Conservation (phyloP, 2,329 filamentous ascomycete genomes). For the Ascocoryne sarcoides region DNA sequence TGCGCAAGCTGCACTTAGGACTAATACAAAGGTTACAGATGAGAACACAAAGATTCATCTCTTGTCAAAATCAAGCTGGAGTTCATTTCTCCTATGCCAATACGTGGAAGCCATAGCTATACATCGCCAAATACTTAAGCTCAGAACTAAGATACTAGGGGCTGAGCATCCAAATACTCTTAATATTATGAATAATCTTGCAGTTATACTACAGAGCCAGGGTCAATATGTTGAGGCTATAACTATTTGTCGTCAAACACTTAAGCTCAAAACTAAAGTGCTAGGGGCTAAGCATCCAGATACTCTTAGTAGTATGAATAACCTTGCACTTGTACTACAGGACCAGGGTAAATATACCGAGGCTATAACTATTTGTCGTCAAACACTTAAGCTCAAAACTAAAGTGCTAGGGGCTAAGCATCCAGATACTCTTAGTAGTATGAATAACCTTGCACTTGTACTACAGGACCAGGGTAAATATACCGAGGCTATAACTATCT, state of each 20-base stretch:
- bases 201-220: background rate
- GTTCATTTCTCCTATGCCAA: background rate
- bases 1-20: conserved; percentile 1
- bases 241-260: background rate
- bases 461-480: background rate
- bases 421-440: too few relatives aligned
- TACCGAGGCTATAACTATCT: background rate
- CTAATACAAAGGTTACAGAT: too few relatives aligned
- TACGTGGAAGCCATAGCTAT: background rate
- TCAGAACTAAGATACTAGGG: background rate
- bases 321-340: background rate
- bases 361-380: background rate
- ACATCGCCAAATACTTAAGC: background rate
- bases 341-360: background rate
- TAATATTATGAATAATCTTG: conserved; percentile 3
- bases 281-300: background rate
- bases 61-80: background rate
- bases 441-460: too few relatives aligned
- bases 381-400: background rate
- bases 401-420: background rate
- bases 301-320: background rate
- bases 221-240: background rate
- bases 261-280: background rate
- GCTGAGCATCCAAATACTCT: background rate
- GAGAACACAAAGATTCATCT: too few relatives aligned